Conservation (phyloP, 495 filamentous ascomycete species). For the Aspergillus diversus region DNA sequence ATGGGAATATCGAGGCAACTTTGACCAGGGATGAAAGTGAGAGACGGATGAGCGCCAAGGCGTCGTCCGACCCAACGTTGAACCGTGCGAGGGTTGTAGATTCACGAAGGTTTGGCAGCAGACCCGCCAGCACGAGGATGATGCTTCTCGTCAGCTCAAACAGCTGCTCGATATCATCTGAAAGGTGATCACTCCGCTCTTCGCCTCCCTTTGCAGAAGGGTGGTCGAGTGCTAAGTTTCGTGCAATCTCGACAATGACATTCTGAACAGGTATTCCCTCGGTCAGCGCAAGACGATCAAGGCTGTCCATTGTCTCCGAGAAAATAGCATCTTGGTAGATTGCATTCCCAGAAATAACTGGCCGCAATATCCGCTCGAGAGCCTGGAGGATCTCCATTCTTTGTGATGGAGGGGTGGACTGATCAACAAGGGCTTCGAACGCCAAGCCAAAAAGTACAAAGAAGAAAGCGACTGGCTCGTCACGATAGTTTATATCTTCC, state of each 20-base stretch:
- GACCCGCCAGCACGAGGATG: constrained; percentile 83
- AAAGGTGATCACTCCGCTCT: constrained; percentile 71
- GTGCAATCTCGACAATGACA: constrained; percentile 89
- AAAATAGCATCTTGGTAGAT: constrained; percentile 97
- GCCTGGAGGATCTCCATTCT: constrained; percentile 88
- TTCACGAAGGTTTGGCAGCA: constrained; percentile 86
- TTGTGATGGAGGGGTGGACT: constrained; percentile 75
- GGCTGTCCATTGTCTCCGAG: constrained; percentile 93
- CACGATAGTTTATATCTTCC: constrained; percentile 90
- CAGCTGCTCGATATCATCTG: constrained; percentile 96
- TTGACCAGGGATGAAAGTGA: constrained; percentile 88
- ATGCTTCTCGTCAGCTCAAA: constrained; percentile 97
- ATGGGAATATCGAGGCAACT: constrained; percentile 91
- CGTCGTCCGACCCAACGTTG: constrained; percentile 70
- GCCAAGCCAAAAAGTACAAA: constrained; percentile 97
- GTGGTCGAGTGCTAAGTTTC: constrained; percentile 85
- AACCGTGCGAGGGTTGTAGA: constrained; percentile 68
- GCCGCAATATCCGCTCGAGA: constrained; percentile 91
- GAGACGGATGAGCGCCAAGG: constrained; percentile 74
- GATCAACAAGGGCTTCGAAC: constrained; percentile 89
- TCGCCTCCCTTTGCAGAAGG: constrained; percentile 79
- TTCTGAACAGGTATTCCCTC: constrained; percentile 88
- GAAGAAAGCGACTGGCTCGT: constrained; percentile 98
- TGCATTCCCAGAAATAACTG: constrained; percentile 92
- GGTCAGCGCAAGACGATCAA: constrained; percentile 90